Evolutionary conservation across 208 protist genomes (phyloP).

Genomic region (Acanthamoeba healyi): DNA sequence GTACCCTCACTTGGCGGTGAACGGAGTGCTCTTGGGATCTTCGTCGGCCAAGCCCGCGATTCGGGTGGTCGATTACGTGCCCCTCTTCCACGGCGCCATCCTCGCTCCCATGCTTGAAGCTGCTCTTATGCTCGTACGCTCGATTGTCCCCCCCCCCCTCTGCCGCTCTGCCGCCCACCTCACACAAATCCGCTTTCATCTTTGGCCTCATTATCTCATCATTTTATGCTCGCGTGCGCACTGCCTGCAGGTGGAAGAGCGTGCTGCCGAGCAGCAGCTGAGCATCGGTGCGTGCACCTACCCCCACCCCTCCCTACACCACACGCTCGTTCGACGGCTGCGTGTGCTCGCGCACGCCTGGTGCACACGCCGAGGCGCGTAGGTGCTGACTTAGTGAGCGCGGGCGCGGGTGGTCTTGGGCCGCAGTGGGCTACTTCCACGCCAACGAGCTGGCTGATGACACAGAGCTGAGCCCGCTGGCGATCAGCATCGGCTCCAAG

Average conservation of each 20-base stretch:
- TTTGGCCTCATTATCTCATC: background rate
- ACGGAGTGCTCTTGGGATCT: conserved; percentile 64
- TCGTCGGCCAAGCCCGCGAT: conserved; percentile 14
- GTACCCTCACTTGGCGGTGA: conserved; percentile 28
- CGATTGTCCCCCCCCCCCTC: background rate
- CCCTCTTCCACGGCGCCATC: conserved; percentile 52
- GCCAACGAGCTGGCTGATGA: conserved; percentile 64
- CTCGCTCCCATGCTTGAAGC: conserved; percentile 63
- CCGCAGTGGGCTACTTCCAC: conserved; percentile 56
- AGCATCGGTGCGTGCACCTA: background rate
- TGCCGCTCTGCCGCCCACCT: no score
- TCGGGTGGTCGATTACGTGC: conserved; percentile 51
- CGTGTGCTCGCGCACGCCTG: no score
- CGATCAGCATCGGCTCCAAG: conserved; percentile 42
- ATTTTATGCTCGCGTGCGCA: no score
- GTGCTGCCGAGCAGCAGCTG: conserved; percentile 1
- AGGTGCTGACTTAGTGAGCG: background rate
- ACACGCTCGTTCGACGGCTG: no score
- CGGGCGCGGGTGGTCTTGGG: background rate
- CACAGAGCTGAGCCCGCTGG: conserved; percentile 45
- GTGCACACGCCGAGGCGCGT: no score
- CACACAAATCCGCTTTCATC: no score
- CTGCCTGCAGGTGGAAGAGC: background rate
- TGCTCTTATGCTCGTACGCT: conserved; percentile 28
- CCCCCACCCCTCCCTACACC: background rate